Percentiles rank a stretch among this genome's conserved stretches.
These are phyloP conservation scores for Penicillium olsonii DNA, from an alignment of 2,329 filamentous ascomycete genomes.

Conservation along the genomic window DNA sequence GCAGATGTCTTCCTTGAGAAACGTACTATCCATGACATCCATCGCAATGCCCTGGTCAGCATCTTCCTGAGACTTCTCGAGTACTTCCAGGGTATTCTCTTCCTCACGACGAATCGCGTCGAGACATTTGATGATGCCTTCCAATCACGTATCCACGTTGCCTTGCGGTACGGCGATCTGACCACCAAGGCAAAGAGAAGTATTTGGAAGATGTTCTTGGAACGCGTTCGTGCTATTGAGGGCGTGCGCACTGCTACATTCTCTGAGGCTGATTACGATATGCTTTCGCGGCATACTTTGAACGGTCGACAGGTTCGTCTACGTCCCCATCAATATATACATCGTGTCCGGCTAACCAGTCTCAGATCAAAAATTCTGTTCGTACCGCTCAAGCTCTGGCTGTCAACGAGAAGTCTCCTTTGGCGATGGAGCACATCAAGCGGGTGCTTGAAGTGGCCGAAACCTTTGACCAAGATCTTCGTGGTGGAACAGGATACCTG, in stretches of 20 bases:
- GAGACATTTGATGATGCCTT: conserved; percentile 88
- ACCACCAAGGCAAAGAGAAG: conserved; percentile 70
- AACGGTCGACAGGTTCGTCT: conserved; percentile 65
- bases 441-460: conserved; percentile 82
- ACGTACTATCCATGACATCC: conserved; percentile 78
- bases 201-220: conserved; percentile 83
- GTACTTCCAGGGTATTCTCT: conserved; percentile 89
- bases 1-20: conserved; percentile 83
- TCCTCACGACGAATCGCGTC: conserved; percentile 86
- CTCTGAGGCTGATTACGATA: conserved; percentile 65
- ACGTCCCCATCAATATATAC: neutral
- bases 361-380: conserved; percentile 84
- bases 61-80: conserved; percentile 85
- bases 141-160: conserved; percentile 83
- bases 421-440: conserved; percentile 77
- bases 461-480: conserved; percentile 80
- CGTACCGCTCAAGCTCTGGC: conserved; percentile 81
- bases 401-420: conserved; percentile 68
- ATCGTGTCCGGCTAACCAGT: neutral
- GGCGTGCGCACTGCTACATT: conserved; percentile 52
- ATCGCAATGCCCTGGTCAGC: conserved; percentile 81
- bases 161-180: conserved; percentile 76
- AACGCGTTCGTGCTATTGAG: conserved; percentile 67
- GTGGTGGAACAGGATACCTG: conserved; percentile 75
- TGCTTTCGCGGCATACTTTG: conserved; percentile 67